phyloP scores from a whole-genome alignment of 2,329 filamentous ascomycete genomes.

The Aspergillus fijiensis region DNA sequence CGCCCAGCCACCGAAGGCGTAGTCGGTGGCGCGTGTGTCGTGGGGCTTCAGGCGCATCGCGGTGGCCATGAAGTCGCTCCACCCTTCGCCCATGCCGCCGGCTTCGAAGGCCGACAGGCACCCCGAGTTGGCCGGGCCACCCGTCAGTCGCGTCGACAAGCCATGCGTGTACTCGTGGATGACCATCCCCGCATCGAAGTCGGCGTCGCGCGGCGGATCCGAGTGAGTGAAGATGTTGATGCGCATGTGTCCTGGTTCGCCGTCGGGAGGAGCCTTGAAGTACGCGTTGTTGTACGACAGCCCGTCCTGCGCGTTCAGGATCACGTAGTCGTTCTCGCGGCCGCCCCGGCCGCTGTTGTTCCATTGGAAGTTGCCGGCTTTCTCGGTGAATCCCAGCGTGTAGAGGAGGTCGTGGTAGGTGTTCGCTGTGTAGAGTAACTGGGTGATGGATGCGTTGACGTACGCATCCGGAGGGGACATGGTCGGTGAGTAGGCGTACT shows the following conservation, averaged over 20 bases:
- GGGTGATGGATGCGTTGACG: slow-evolving; percentile 14
- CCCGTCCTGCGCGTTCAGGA: slow-evolving; percentile 18
- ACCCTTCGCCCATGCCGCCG: slow-evolving; percentile 19
- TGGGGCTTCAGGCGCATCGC: slow-evolving; percentile 14
- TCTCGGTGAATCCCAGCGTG: slow-evolving; percentile 13
- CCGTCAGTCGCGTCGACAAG: slow-evolving; percentile 10
- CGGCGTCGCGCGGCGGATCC: slow-evolving; percentile 7
- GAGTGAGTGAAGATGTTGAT: slow-evolving; percentile 13
- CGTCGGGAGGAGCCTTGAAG: slow-evolving; percentile 17
- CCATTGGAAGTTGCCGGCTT: slow-evolving; percentile 16
- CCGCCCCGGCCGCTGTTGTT: slow-evolving; percentile 14
- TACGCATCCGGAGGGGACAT: slow-evolving; percentile 10
- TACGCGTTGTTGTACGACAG: slow-evolving; percentile 14
- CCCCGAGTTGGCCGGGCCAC: slow-evolving; percentile 12
- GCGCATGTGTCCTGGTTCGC: slow-evolving; percentile 15
- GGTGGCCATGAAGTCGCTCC: slow-evolving; percentile 17
- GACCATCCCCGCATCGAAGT: slow-evolving; percentile 15
- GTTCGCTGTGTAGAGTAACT: slow-evolving; percentile 19
- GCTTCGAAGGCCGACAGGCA: slow-evolving; percentile 12
- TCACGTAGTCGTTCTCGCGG: slow-evolving; percentile 13
- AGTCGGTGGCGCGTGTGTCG: slow-evolving; percentile 11
- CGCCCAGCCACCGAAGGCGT: slow-evolving; percentile 14
- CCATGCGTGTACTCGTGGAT: neutral
- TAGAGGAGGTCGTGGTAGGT: slow-evolving; percentile 19
- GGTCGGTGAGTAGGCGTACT: slow-evolving; percentile 10